A percentile compares a stretch with the other conserved stretches of the same genome.
Conservation (phyloP, 441 rosid species). For the Biscutella laevigata region DNA sequence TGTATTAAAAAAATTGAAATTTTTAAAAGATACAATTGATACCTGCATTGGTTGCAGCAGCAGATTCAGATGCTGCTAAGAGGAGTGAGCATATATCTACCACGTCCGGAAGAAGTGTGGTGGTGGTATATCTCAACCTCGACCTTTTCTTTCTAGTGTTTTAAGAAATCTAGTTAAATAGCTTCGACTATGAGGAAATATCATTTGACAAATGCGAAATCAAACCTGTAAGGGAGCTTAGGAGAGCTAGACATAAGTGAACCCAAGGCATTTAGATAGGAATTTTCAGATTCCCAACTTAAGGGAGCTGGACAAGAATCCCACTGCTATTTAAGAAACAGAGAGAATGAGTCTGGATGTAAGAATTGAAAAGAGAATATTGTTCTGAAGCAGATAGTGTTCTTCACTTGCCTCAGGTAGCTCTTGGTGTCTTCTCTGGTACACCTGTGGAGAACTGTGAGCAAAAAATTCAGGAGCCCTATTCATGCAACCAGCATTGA, state of each 20-base stretch:
- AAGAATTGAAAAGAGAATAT: background rate
- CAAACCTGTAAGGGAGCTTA: conserved; percentile 38
- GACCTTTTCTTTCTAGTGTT: conserved; percentile 31
- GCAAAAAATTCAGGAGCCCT: conserved; percentile 32
- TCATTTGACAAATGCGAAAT: background rate
- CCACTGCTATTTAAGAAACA: conserved; percentile 5
- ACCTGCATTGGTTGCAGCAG: conserved; percentile 43
- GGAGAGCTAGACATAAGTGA: conserved; percentile 19
- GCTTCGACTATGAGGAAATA: background rate
- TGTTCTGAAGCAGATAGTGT: background rate
- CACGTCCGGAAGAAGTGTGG: conserved; percentile 28
- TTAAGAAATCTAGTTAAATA: conserved; percentile 6
- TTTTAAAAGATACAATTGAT: background rate
- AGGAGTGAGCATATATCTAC: conserved; percentile 42
- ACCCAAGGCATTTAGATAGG: background rate
- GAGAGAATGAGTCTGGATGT: background rate
- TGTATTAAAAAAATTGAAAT: background rate
- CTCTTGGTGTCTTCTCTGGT: conserved; percentile 37
- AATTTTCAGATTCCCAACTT: background rate
- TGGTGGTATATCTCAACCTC: conserved; percentile 29
- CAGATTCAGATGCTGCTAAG: conserved; percentile 38
- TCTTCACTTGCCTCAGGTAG: conserved; percentile 29
- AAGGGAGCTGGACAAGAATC: conserved; percentile 6
- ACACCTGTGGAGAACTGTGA: conserved; percentile 30
- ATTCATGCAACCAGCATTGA: conserved; percentile 27